Conservation (phyloP, 345 rosid genomes). For the Populus simonii region DNA sequence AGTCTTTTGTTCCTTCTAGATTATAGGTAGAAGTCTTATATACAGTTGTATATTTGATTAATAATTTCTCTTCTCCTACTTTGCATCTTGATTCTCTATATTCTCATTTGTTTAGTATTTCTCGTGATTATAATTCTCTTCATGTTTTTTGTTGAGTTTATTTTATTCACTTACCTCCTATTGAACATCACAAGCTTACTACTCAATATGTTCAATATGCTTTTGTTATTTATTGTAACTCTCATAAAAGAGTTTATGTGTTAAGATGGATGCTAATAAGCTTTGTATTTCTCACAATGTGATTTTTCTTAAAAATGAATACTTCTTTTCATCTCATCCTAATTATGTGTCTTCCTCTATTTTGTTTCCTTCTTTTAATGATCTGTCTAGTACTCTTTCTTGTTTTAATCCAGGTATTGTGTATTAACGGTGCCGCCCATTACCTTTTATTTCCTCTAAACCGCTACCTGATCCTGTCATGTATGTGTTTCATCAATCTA, state of each 20-base stretch:
- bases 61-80: not conserved
- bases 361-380: not conserved
- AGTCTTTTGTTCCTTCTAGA: no score
- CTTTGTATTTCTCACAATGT: not conserved
- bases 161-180: not conserved
- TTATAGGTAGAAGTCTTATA: no score
- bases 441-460: not conserved
- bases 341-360: not conserved
- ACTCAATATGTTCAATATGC: rapidly evolving
- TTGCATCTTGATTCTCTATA: not conserved
- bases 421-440: not conserved
- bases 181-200: no score
- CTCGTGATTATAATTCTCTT: not conserved
- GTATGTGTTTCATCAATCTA: no score
- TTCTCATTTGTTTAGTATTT: not conserved
- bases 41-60: not conserved
- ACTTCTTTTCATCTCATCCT: not conserved
- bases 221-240: not conserved
- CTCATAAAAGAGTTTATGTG: not conserved
- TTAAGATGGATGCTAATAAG: no score
- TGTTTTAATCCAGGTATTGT: not conserved
- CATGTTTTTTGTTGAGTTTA: not conserved
- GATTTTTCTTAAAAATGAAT: not conserved
- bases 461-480: not conserved
- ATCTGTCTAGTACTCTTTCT: no score